Evolutionary conservation across 352 stramenopile species (phyloP).

Genomic region (Thalassiosira livingstoniorum): DNA sequence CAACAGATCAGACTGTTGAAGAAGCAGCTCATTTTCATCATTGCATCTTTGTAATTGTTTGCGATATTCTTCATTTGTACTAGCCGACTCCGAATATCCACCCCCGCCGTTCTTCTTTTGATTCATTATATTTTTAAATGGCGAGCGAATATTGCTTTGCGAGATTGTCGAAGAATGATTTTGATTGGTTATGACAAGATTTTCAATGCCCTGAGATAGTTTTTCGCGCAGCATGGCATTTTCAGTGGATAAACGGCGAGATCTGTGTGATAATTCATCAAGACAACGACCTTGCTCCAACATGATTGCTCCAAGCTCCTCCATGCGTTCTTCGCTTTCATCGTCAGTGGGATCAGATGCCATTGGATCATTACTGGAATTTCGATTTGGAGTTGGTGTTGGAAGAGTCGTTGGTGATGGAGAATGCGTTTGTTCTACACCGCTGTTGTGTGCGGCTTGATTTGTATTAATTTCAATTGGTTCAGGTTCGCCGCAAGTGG

Average conservation of each 20-base stretch:
- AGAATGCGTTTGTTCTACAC: too few species aligned
- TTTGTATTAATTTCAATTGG: too few species aligned
- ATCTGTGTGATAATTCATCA: conserved; percentile 45
- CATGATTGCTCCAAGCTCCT: conserved; percentile 42
- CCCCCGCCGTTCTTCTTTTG: conserved; percentile 5
- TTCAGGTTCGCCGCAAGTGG: too few species aligned
- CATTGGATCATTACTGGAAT: too few species aligned
- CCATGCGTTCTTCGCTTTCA: conserved; percentile 43
- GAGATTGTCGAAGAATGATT: neutral
- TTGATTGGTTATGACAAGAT: conserved; percentile 14
- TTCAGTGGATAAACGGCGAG: conserved; percentile 33
- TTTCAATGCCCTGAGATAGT: conserved; percentile 19
- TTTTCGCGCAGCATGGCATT: conserved; percentile 45
- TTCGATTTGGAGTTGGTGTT: too few species aligned
- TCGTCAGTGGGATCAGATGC: too few species aligned
- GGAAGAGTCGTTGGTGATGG: too few species aligned
- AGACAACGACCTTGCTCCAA: conserved; percentile 48
- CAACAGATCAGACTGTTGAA: conserved; percentile 46
- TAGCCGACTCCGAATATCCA: neutral
- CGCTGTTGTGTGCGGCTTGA: too few species aligned
- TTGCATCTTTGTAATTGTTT: conserved; percentile 34
- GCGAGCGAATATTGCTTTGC: conserved; percentile 9
- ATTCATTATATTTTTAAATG: conserved; percentile 37
- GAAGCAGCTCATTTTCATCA: conserved; percentile 44
- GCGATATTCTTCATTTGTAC: conserved; percentile 1